Conservation (phyloP, 2,329 filamentous ascomycete genomes). For the Fusarium nisikadoi region DNA sequence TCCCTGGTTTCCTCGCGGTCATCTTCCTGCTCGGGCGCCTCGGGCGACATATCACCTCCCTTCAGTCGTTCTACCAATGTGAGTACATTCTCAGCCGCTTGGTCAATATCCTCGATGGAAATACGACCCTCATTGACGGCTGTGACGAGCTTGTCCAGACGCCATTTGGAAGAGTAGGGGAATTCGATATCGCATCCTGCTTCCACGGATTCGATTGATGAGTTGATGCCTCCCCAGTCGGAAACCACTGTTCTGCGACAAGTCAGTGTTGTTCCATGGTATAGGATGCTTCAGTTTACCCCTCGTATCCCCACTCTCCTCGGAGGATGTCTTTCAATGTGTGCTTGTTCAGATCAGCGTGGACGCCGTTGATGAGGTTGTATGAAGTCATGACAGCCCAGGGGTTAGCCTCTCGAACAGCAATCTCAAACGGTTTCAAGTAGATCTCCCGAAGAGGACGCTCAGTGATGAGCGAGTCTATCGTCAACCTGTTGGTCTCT, state of each 20-base stretch:
- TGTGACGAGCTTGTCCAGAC: constrained; percentile 66
- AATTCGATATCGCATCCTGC: constrained; percentile 69
- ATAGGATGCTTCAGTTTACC: constrained; percentile 49
- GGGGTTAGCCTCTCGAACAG: constrained; percentile 73
- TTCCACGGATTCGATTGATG: constrained; percentile 63
- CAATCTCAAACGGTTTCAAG: constrained; percentile 80
- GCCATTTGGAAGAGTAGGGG: constrained; percentile 65
- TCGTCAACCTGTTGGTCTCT: constrained; percentile 66
- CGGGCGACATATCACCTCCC: constrained; percentile 66
- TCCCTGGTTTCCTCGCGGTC: constrained; percentile 66
- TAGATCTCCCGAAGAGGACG: constrained; percentile 76
- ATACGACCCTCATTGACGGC: constrained; percentile 62
- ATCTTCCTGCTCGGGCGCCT: constrained; percentile 67
- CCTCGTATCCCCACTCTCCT: constrained; percentile 71
- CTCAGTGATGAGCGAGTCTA: constrained; percentile 73
- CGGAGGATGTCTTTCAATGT: constrained; percentile 67
- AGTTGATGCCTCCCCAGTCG: constrained; percentile 69
- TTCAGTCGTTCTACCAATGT: constrained; percentile 70
- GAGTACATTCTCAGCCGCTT: constrained; percentile 68
- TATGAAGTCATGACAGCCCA: constrained; percentile 78
- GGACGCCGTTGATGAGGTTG: constrained; percentile 72
- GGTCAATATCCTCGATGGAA: constrained; percentile 61
- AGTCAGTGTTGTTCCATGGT: constrained; percentile 13
- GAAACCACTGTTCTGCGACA: constrained; percentile 62
- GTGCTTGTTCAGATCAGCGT: constrained; percentile 64